phyloP scores from a whole-genome alignment of 1,284 basidiomycete genomes.

The Moesziomyces globuligerus region DNA sequence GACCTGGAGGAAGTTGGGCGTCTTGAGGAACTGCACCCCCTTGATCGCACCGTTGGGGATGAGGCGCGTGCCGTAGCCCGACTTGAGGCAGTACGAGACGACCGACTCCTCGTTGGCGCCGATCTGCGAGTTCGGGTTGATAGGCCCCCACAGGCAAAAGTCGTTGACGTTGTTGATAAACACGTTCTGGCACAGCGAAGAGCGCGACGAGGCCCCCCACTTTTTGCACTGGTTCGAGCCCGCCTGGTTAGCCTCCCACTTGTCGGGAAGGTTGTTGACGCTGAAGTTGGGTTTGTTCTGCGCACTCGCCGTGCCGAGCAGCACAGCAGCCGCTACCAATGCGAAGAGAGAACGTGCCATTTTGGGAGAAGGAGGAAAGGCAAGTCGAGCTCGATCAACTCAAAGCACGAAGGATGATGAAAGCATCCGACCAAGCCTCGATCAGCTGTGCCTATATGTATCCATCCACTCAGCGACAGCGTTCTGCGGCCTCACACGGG shows the following conservation, averaged over 20 bases:
- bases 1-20: conserved; percentile 77
- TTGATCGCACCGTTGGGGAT: conserved; percentile 80
- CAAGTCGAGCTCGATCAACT: neutral
- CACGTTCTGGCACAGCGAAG: conserved; percentile 61
- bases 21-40: conserved; percentile 77
- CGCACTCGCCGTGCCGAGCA: conserved; percentile 7
- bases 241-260: conserved; percentile 58
- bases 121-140: conserved; percentile 39
- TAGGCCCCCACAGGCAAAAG: conserved; percentile 62
- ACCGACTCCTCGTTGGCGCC: conserved; percentile 71
- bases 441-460: neutral
- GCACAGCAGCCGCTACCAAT: conserved; percentile 8
- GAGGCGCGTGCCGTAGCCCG: conserved; percentile 71
- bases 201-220: conserved; percentile 43
- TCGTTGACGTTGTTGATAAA: conserved; percentile 61
- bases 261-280: conserved; percentile 54
- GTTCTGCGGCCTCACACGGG: too few relatives aligned
- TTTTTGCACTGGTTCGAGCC: conserved; percentile 60
- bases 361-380: neutral
- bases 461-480: too few relatives aligned
- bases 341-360: conserved; percentile 23
- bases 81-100: conserved; percentile 77
- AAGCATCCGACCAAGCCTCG: too few relatives aligned
- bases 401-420: too few relatives aligned
- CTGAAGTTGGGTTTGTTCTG: conserved; percentile 52